Conservation (phyloP, 768 basidiomycete species). For the Phanerochaete carnosa region DNA sequence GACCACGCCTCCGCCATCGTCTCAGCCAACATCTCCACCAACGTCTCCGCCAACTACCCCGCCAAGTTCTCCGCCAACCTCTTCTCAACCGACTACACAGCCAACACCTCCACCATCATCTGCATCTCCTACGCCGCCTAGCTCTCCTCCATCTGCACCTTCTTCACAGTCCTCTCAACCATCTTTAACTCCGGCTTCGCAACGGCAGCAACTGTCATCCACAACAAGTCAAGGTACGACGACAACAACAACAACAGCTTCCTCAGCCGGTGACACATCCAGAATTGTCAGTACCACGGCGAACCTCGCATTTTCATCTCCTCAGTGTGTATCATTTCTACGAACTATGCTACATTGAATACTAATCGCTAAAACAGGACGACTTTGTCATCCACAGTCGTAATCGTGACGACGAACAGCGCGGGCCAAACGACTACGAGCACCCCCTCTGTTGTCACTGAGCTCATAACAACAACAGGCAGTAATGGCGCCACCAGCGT, state of each 20-base stretch:
- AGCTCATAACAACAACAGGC: constrained; percentile 50
- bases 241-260: constrained; percentile 15
- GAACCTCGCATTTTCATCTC: constrained; percentile 1
- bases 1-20: constrained; percentile 2
- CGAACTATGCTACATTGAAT: not conserved
- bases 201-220: not conserved
- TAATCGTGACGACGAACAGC: constrained; percentile 58
- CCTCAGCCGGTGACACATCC: constrained; percentile 13
- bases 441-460: constrained; percentile 57
- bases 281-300: not conserved
- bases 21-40: constrained; percentile 11
- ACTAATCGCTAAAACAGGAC: constrained; percentile 10
- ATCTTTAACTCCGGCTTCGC: not conserved
- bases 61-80: constrained; percentile 19
- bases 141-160: constrained; percentile 4
- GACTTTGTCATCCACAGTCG: constrained; percentile 38
- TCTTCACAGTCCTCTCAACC: constrained; percentile 12
- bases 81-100: constrained; percentile 6
- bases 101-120: constrained; percentile 16
- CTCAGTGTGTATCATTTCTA: constrained; percentile 3
- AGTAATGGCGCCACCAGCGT: constrained; percentile 50
- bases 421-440: constrained; percentile 45
- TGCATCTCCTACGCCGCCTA: constrained; percentile 6
- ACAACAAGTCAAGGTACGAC: constrained; percentile 13
- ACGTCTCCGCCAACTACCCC: constrained; percentile 10